Base-by-base conservation (phyloP, 1,284 basidiomycete genomes). In the Trichosporon sp. region DNA sequence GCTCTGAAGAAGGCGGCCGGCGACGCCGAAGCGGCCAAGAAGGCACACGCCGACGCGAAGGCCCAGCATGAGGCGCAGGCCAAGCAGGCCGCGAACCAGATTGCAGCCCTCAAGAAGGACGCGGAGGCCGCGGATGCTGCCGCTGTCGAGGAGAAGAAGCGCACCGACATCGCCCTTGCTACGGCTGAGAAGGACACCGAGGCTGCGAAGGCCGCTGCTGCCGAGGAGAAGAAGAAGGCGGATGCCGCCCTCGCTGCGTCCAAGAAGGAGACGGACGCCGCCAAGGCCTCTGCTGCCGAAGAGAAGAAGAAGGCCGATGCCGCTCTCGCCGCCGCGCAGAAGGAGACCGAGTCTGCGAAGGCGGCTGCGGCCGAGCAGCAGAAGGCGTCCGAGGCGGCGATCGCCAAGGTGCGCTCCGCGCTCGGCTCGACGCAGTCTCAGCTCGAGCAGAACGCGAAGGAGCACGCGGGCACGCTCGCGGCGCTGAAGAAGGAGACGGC, bases 371-470 rank as follows among this genome's bases (percentile, higher is more conserved):
- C 18, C 6, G 56, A 60, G 29, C 27, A 60, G 56, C 3, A 29
- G 27, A 60, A 60, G 56, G 2, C 29, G 12, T 31, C 27, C 56
- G 56, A 60, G 2, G 27, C 56, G 2, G 27, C 56, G 3, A 5
- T 60, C 15, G 56, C 56, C 18, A 12, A 60, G 15, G 27, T 60
- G 29, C 27, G 27, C 42, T 65, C 44, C 6, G 44, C 25, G 32
- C 62, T 64, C 15, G 11, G 21, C 2, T n/a, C 64, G 4, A 27
- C 42, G 9, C 42, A 51, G 27, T 15, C 42, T n/a, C 23, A 47
- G 25, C 35, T 64, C n/a, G 34, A 62, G 8, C 42, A 73, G 42
- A 60, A 44, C 31, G 44, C 62, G 23, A 68, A 66, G 44, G 51
- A 58, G 15, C 66, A 65, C 44, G 65, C 51, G 58, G 5, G 62